A percentile compares a stretch with the other conserved stretches of the same genome.
Evolutionary conservation across 2,329 filamentous ascomycete species (phyloP).

Genomic region (Colletotrichum ledebouriae): DNA sequence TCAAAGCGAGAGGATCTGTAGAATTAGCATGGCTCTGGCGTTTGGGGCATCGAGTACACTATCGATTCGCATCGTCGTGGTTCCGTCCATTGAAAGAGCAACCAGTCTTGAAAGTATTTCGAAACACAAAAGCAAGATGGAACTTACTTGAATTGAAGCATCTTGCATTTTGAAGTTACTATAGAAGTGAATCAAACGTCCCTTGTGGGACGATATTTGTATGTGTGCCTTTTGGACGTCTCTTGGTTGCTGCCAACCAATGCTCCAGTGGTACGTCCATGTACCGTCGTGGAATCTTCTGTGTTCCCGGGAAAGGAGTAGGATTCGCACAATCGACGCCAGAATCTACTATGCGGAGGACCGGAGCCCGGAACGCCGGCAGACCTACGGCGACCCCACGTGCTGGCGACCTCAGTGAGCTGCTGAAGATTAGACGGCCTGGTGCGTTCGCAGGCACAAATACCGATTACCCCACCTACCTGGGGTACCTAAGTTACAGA

Average conservation of each 20-base stretch:
- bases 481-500: not conserved
- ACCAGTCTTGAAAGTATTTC: not conserved
- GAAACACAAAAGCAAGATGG: not conserved
- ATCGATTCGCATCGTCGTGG: not conserved
- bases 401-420: not conserved
- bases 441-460: not conserved
- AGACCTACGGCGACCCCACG: slow-evolving; percentile 1
- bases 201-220: not conserved
- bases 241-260: too few species aligned
- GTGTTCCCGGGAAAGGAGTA: too few species aligned
- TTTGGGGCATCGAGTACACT: slow-evolving; percentile 9
- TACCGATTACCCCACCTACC: slow-evolving; percentile 24
- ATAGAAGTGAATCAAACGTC: not conserved
- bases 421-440: slow-evolving; percentile 21
- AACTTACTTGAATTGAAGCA: not conserved
- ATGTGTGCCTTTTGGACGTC: not conserved
- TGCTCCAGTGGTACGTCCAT: too few species aligned
- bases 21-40: slow-evolving; percentile 29
- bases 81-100: not conserved
- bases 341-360: too few species aligned
- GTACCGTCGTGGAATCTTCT: too few species aligned
- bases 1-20: not conserved
- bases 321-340: too few species aligned
- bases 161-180: not conserved
- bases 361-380: too few species aligned